phyloP scores from a whole-genome alignment of 2,329 filamentous ascomycete genomes.

The Diaporthe vaccinii region DNA sequence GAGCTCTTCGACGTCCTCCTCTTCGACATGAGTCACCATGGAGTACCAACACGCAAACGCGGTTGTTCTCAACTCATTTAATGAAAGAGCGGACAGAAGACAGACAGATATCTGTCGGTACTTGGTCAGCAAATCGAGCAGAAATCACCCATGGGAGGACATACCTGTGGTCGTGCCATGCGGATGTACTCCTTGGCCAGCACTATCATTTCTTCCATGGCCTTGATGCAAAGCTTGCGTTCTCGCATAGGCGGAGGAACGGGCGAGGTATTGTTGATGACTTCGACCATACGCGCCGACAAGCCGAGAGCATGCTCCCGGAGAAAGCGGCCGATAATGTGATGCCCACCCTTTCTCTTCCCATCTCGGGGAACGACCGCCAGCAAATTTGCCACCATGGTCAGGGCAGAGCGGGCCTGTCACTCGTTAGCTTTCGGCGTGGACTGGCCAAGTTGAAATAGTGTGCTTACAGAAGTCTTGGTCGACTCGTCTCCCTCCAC shows the following conservation, averaged over 20 bases:
- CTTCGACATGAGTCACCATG: conserved; percentile 80
- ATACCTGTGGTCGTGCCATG: conserved; percentile 86
- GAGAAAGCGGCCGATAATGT: conserved; percentile 78
- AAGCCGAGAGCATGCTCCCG: conserved; percentile 88
- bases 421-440: conserved; percentile 45
- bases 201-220: conserved; percentile 89
- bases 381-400: conserved; percentile 56
- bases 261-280: conserved; percentile 76
- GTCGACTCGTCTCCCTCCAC: conserved; percentile 75
- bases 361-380: conserved; percentile 52
- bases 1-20: conserved; percentile 83
- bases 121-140: conserved; percentile 44
- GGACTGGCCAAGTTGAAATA: conserved; percentile 41
- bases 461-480: conserved; percentile 66
- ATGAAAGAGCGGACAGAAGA: conserved; percentile 84
- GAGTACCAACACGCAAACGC: conserved; percentile 89
- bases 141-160: background rate
- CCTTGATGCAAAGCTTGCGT: conserved; percentile 82
- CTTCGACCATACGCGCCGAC: conserved; percentile 84
- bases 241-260: conserved; percentile 72
- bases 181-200: conserved; percentile 80
- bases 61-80: conserved; percentile 79
- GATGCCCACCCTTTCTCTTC: conserved; percentile 63
- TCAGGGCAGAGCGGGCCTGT: conserved; percentile 63
- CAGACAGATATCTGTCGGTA: conserved; percentile 84